These are phyloP conservation scores for Xylaria castorea DNA, from an alignment of 495 filamentous ascomycete species.

Conservation along the genomic window DNA sequence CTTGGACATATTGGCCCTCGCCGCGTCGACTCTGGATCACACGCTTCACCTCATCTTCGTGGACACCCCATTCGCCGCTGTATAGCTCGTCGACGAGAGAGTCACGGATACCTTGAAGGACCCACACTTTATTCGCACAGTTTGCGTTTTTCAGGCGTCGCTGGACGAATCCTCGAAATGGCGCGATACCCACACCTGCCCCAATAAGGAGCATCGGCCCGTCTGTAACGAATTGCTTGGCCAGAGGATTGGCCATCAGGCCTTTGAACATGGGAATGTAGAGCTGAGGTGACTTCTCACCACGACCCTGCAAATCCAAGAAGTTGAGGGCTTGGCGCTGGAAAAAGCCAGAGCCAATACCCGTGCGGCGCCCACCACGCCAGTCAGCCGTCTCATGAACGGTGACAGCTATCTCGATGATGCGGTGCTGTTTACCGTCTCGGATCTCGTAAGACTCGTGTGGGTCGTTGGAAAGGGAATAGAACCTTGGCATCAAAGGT, in stretches of 20 bases:
- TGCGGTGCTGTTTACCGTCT: conserved; percentile 73
- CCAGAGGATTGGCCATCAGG: conserved; percentile 96
- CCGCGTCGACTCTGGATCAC: conserved; percentile 87
- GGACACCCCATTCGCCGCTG: conserved; percentile 92
- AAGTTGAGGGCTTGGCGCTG: conserved; percentile 77
- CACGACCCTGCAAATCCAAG: conserved; percentile 66
- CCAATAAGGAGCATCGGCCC: conserved; percentile 98
- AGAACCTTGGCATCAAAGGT: conserved; percentile 95
- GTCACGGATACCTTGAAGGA: conserved; percentile 95
- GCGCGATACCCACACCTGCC: conserved; percentile 94
- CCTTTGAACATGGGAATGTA: conserved; percentile 97
- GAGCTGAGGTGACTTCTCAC: conserved; percentile 63
- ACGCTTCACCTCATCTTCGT: conserved; percentile 89
- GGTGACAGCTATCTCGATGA: conserved; percentile 94
- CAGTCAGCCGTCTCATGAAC: conserved; percentile 88
- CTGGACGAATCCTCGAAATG: conserved; percentile 97
- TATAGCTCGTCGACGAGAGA: conserved; percentile 93
- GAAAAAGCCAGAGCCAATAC: conserved; percentile 83
- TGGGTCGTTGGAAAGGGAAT: conserved; percentile 95
- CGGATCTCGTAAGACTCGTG: conserved; percentile 75
- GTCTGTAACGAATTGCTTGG: conserved; percentile 84
- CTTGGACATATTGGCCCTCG: conserved; percentile 82
- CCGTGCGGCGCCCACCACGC: conserved; percentile 70
- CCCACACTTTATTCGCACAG: conserved; percentile 99
- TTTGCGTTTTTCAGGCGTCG: conserved; percentile 93